Percentiles rank a stretch among this genome's conserved stretches.
These are phyloP conservation scores for Daldinia loculata DNA, from an alignment of 495 filamentous ascomycete genomes.

Conservation along the genomic window DNA sequence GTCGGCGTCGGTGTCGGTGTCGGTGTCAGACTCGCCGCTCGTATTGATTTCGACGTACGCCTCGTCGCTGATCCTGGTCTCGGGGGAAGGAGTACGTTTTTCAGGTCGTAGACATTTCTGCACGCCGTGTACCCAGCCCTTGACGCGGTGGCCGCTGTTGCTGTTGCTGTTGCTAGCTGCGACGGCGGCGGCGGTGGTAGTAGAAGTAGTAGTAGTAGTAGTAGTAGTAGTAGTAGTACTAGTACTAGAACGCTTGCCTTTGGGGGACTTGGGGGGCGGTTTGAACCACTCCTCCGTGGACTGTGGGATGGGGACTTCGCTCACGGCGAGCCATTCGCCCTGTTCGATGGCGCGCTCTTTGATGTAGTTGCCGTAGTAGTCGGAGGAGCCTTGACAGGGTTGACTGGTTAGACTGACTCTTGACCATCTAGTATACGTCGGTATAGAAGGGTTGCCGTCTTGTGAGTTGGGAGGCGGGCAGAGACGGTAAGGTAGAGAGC, in stretches of 20 bases:
- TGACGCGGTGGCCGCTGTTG: neutral
- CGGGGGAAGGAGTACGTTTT: neutral
- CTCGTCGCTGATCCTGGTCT: too few species aligned
- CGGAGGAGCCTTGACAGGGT: neutral
- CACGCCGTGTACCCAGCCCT: neutral
- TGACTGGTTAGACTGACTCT: neutral
- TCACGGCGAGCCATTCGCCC: conserved; percentile 16
- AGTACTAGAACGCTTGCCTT: neutral
- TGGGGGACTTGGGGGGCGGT: neutral
- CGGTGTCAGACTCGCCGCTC: neutral
- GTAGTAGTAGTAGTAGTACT: too few species aligned
- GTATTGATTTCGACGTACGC: neutral
- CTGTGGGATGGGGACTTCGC: neutral
- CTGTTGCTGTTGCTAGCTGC: too few species aligned
- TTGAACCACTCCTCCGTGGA: neutral
- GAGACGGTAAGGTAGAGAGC: too few species aligned
- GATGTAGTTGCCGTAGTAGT: neutral
- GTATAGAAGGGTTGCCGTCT: neutral
- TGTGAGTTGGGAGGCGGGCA: neutral
- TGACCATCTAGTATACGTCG: neutral
- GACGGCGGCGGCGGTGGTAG: too few species aligned
- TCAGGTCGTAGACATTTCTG: neutral
- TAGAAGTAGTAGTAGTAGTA: too few species aligned
- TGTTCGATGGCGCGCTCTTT: conserved; percentile 8
- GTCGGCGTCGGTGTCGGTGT: neutral